Conservation (phyloP, 768 basidiomycete genomes). For the Cystofilobasidium ferigula region DNA sequence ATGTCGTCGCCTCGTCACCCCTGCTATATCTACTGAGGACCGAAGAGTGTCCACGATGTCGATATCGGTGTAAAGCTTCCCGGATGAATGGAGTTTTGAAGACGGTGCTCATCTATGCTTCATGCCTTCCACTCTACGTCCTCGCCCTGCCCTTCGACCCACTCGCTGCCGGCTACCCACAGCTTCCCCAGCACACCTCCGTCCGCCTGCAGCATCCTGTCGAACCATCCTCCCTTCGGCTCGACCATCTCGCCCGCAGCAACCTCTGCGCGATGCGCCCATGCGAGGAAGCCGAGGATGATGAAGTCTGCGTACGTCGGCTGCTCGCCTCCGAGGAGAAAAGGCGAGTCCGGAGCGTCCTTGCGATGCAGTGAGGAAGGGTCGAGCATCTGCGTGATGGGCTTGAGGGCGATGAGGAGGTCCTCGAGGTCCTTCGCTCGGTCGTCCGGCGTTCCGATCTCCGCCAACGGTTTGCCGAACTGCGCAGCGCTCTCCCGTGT, state of each 20-base stretch:
- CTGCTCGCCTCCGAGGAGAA: background rate
- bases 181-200: slow-evolving; percentile 1
- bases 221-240: background rate
- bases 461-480: background rate
- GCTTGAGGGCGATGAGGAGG: background rate
- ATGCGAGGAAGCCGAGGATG: background rate
- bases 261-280: background rate
- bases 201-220: background rate
- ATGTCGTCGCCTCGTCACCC: no score
- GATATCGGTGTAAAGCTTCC: no score
- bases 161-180: background rate
- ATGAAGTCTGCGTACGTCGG: slow-evolving; percentile 8
- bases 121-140: slow-evolving; percentile 4
- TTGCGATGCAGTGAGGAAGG: background rate
- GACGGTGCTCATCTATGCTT: no score
- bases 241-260: background rate
- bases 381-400: background rate
- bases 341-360: background rate
- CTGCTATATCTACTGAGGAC: no score
- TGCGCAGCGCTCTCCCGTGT: background rate
- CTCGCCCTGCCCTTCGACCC: slow-evolving; percentile 7
- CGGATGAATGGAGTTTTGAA: no score
- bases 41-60: no score
- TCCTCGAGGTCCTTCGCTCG: background rate
- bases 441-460: background rate